A percentile compares a stretch with the other conserved stretches of the same genome.
Evolutionary conservation across 2,329 filamentous ascomycete genomes (phyloP).

Genomic region (Sporothrix humicola): DNA sequence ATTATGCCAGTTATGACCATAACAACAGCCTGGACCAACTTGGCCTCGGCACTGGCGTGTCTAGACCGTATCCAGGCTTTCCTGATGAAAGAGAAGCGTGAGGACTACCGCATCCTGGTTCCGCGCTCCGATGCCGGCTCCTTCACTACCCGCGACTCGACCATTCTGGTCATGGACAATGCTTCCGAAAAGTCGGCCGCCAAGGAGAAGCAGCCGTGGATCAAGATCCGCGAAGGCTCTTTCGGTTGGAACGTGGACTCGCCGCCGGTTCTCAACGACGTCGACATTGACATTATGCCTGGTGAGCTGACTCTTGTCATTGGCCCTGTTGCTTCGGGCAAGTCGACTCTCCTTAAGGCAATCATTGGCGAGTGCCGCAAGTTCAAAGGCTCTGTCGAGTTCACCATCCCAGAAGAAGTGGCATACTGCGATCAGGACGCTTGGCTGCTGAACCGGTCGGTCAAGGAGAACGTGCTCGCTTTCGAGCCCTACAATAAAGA

Average conservation of each 20-base stretch:
- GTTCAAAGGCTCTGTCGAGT: conserved; percentile 41
- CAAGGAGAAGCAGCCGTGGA: conserved; percentile 28
- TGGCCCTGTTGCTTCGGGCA: conserved; percentile 53
- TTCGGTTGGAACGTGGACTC: conserved; percentile 34
- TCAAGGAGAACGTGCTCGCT: conserved; percentile 50
- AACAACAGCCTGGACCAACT: conserved; percentile 32
- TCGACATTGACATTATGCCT: conserved; percentile 34
- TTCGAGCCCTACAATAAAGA: conserved; percentile 31
- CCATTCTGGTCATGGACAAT: conserved; percentile 9
- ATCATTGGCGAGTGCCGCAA: conserved; percentile 47
- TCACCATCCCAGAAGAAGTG: conserved; percentile 40
- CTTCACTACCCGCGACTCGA: conserved; percentile 26
- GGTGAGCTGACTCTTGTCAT: conserved; percentile 47
- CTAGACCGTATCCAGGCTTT: conserved; percentile 37
- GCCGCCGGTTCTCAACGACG: conserved; percentile 27
- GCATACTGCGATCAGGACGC: conserved; percentile 53
- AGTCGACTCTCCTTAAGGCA: conserved; percentile 49
- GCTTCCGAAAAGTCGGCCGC: conserved; percentile 28
- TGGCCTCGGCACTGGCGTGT: conserved; percentile 36
- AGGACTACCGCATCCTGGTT: conserved; percentile 34
- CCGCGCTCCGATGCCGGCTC: conserved; percentile 29
- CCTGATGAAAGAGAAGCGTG: conserved; percentile 34
- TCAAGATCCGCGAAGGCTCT: conserved; percentile 27
- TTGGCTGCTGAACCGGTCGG: conserved; percentile 51
- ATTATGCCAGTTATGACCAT: conserved; percentile 35